Conservation (phyloP, 2,329 filamentous ascomycete species). For the Colletotrichum orbiculare region DNA sequence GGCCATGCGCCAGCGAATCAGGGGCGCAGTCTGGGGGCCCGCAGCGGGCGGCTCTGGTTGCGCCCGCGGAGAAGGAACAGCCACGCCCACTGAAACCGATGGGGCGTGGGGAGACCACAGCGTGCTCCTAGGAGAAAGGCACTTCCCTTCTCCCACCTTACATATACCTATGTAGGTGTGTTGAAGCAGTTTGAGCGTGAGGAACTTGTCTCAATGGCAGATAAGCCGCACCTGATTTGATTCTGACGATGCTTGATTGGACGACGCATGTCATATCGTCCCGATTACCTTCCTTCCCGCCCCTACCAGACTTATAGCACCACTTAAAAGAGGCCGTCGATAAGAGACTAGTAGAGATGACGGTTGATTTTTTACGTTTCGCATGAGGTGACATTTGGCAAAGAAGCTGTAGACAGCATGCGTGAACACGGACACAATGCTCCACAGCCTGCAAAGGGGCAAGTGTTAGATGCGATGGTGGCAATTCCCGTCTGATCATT, state of each 20-base stretch:
- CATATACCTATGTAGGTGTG: not conserved
- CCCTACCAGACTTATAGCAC: too few species aligned
- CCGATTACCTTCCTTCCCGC: not conserved
- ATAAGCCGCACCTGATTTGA: slow-evolving; percentile 26
- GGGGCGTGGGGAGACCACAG: slow-evolving; percentile 20
- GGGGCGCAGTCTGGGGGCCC: slow-evolving; percentile 1
- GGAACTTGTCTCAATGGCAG: not conserved
- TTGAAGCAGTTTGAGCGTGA: not conserved
- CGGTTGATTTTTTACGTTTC: too few species aligned
- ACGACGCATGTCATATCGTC: not conserved
- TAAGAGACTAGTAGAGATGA: too few species aligned
- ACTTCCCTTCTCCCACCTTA: not conserved
- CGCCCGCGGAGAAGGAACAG: slow-evolving; percentile 30
- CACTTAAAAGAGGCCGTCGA: too few species aligned
- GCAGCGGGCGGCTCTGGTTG: slow-evolving; percentile 31
- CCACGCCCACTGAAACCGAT: slow-evolving; percentile 9
- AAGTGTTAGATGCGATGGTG: not conserved
- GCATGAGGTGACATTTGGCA: too few species aligned
- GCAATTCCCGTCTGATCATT: slow-evolving; percentile 19
- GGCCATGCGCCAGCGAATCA: slow-evolving; percentile 15
- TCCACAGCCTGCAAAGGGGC: not conserved
- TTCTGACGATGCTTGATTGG: slow-evolving; percentile 19
- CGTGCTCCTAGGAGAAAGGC: slow-evolving; percentile 28
- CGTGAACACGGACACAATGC: not conserved
- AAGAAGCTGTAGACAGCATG: too few species aligned